These are phyloP conservation scores for Phyllostachys edulis DNA, from an alignment of 176 grass and related monocot species.

Conservation along the genomic window DNA sequence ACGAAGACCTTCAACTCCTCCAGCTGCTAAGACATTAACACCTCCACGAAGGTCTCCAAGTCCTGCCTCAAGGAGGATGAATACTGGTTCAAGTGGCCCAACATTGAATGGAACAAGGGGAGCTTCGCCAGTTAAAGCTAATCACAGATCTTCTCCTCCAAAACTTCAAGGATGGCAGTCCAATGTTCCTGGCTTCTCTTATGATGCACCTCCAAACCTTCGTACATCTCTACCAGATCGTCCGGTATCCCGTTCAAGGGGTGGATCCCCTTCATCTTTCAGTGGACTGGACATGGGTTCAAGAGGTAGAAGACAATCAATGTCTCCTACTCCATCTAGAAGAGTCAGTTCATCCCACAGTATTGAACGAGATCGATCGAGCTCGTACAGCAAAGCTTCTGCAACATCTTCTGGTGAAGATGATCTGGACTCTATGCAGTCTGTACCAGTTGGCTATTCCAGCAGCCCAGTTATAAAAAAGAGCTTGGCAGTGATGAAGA, in stretches of 20 bases:
- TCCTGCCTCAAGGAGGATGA: conserved; percentile 68
- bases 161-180: conserved; percentile 70
- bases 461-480: conserved; percentile 54
- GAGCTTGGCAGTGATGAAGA: conserved; percentile 57
- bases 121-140: conserved; percentile 63
- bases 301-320: conserved; percentile 72
- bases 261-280: conserved; percentile 63
- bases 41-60: conserved; percentile 71
- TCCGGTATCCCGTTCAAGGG: conserved; percentile 58
- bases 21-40: conserved; percentile 51
- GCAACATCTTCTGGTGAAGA: conserved; percentile 75
- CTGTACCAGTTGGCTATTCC: conserved; percentile 49
- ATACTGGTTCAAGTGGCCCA: conserved; percentile 56
- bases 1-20: conserved; percentile 64
- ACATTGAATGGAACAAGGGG: conserved; percentile 52
- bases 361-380: conserved; percentile 60
- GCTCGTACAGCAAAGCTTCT: conserved; percentile 69
- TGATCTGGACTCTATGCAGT: conserved; percentile 75
- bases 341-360: conserved; percentile 73
- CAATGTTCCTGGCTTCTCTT: conserved; percentile 68
- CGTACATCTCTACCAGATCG: conserved; percentile 73
- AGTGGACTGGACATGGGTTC: conserved; percentile 49
- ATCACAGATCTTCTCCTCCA: conserved; percentile 66
- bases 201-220: conserved; percentile 76
- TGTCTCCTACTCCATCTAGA: conserved; percentile 86